Base-by-base conservation (phyloP, 768 basidiomycete genomes). In the Leccinum uliginosum region DNA sequence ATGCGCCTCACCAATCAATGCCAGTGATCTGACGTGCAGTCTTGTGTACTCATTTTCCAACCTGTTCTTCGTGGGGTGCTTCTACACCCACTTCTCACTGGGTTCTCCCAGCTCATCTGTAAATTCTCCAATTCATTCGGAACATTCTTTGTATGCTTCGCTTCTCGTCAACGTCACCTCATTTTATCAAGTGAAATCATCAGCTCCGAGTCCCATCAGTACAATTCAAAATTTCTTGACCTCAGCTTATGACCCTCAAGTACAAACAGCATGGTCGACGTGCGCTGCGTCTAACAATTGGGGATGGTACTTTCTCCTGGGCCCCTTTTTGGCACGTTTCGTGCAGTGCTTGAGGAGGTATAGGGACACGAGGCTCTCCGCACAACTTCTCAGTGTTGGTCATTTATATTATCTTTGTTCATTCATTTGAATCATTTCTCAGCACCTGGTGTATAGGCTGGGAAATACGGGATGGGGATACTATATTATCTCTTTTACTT, bases 301-400 rank as follows among this genome's bases (percentile, higher is more conserved):
- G 92, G 80, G 78, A 1, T 66, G 80, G 15, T 78, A 83, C 2
- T 86, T 84, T 59, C 57, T 82, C 3, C 73, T 92, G 7, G 80
- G 81, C 6, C 95, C 97, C 0, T 80, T 91, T 19, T 52, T 89
- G 2, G 77, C 84, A 32, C 95, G 97, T 73, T 67, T 93, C 43
- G 76, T 90, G 11, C 97, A 99, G 72, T 91, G 89, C 67, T 61
- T 97, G 51, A 87, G 87, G 60, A 93, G 96, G 74, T 98, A 88
- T 67, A 73, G 72, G 47, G 97, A 98, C 67, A 91, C 93, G 2
- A 75, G 76, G 35, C 69, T 87, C 38, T 60, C 74, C 17, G 88
- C 87, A 0, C 96, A 98, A 77, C 70, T 98, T 44, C 82, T 98
- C 66, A 99, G 98, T 67, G 95, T 91, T 50, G 53, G 83, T 68